These are phyloP conservation scores for Macaranga tanarius DNA, from an alignment of 441 rosid species.

Conservation along the genomic window DNA sequence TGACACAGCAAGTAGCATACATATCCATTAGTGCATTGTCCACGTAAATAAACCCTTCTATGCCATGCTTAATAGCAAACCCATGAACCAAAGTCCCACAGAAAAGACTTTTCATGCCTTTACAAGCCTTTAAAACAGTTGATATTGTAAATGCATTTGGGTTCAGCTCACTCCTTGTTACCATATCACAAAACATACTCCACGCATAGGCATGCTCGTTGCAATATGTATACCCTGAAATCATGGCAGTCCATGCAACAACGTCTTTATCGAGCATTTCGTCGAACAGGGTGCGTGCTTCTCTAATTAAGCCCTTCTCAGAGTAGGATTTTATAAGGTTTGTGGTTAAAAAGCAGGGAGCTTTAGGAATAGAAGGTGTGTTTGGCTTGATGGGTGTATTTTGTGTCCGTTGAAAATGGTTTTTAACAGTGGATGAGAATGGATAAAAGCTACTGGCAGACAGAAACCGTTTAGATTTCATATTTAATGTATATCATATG, in stretches of 20 bases:
- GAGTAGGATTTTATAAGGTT: conserved; percentile 54
- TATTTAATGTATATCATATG: conserved; percentile 10
- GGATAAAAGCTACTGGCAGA: conserved; percentile 34
- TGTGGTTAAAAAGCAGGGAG: conserved; percentile 63
- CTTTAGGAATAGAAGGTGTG: conserved; percentile 35
- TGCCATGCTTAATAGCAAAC: conserved; percentile 54
- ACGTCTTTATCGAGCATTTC: conserved; percentile 87
- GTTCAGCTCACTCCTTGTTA: conserved; percentile 29
- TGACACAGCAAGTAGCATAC: conserved; percentile 62
- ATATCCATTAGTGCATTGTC: conserved; percentile 72
- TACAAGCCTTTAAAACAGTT: conserved; percentile 73
- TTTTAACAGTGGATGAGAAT: conserved; percentile 43
- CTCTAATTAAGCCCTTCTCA: conserved; percentile 45
- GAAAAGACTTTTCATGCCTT: conserved; percentile 48
- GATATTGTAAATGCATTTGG: conserved; percentile 76
- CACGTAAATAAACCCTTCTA: conserved; percentile 60
- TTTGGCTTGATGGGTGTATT: conserved; percentile 25
- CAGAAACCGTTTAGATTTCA: conserved; percentile 42
- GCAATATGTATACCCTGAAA: conserved; percentile 61
- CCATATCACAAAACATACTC: conserved; percentile 61
- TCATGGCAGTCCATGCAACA: conserved; percentile 84
- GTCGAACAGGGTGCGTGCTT: conserved; percentile 85
- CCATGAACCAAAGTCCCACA: conserved; percentile 68
- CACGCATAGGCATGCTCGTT: conserved; percentile 44
- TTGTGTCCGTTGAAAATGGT: conserved; percentile 43